phyloP scores from a whole-genome alignment of 176 grass and related monocot species.

The Tillandsia fasciculata region DNA sequence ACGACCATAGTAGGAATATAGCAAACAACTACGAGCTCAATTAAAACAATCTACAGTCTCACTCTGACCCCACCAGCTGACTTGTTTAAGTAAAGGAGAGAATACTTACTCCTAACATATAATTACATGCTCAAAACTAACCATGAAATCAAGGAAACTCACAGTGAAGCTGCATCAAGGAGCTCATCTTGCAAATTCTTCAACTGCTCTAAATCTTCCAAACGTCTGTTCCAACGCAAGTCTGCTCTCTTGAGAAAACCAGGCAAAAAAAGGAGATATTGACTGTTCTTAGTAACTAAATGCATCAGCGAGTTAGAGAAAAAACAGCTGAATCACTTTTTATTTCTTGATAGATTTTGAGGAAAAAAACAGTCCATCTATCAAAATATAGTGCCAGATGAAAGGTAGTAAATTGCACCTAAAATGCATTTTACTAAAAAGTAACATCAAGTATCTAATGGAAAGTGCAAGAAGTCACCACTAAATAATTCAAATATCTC shows the following conservation, averaged over 20 bases:
- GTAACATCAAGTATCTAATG: no score
- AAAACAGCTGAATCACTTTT: neutral
- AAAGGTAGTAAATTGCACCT: neutral
- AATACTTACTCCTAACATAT: no score
- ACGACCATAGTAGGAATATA: no score
- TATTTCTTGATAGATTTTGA: neutral
- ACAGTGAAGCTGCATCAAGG: constrained; percentile 69
- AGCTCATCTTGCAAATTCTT: constrained; percentile 71
- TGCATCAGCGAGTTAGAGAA: neutral
- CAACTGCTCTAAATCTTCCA: constrained; percentile 83
- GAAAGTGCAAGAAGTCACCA: no score
- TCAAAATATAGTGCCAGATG: neutral
- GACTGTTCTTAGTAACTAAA: neutral
- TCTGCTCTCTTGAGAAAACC: constrained; percentile 60
- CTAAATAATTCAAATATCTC: no score
- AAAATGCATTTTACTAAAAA: no score
- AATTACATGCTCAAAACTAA: neutral
- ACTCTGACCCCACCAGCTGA: no score
- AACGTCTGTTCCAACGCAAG: constrained; percentile 85
- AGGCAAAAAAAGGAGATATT: neutral
- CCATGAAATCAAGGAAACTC: constrained; percentile 13
- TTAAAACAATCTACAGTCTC: no score
- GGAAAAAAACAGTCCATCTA: neutral
- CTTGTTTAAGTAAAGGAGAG: no score
- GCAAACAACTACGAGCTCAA: no score